Evolutionary conservation across 371 early-diverging fungal genomes (phyloP).

Genomic region (Apophysomyces sp.): DNA sequence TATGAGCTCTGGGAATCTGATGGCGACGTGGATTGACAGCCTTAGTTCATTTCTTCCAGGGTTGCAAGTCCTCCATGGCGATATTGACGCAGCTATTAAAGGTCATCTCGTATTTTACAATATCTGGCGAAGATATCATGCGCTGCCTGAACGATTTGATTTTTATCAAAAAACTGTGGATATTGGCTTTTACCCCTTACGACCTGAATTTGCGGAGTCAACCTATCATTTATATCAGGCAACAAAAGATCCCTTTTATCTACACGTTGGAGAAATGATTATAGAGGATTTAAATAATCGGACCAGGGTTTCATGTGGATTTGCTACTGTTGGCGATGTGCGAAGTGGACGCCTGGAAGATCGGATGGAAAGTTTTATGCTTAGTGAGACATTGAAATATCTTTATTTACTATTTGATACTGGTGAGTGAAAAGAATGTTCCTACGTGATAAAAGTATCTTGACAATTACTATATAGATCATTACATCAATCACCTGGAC

Average conservation of each 20-base stretch:
- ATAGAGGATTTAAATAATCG: constrained; percentile 74
- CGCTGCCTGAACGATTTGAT: constrained; percentile 88
- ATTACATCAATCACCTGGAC: constrained; percentile 64
- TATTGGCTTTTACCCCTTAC: constrained; percentile 78
- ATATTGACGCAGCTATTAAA: constrained; percentile 79
- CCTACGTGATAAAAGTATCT: constrained; percentile 12
- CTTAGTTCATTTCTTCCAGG: constrained; percentile 94
- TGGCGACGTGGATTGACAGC: constrained; percentile 86
- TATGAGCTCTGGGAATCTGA: constrained; percentile 66
- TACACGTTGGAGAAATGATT: constrained; percentile 87
- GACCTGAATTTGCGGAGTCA: constrained; percentile 95
- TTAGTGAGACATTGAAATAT: constrained; percentile 96
- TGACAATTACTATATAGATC: too few relatives aligned
- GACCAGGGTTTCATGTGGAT: constrained; percentile 83
- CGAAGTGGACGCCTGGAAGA: constrained; percentile 65
- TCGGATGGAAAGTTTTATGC: constrained; percentile 93
- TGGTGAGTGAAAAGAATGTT: constrained; percentile 22
- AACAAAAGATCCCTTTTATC: constrained; percentile 87
- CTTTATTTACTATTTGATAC: constrained; percentile 86
- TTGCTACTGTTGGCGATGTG: constrained; percentile 75
- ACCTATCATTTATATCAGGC: constrained; percentile 91
- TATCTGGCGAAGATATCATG: constrained; percentile 83
- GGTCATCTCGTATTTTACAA: constrained; percentile 81
- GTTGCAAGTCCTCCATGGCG: constrained; percentile 80
- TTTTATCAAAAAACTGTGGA: constrained; percentile 58